Percentiles rank a stretch among this genome's conserved stretches.
phyloP scores from a whole-genome alignment of 352 stramenopile genomes.

The Globisporangium solare region DNA sequence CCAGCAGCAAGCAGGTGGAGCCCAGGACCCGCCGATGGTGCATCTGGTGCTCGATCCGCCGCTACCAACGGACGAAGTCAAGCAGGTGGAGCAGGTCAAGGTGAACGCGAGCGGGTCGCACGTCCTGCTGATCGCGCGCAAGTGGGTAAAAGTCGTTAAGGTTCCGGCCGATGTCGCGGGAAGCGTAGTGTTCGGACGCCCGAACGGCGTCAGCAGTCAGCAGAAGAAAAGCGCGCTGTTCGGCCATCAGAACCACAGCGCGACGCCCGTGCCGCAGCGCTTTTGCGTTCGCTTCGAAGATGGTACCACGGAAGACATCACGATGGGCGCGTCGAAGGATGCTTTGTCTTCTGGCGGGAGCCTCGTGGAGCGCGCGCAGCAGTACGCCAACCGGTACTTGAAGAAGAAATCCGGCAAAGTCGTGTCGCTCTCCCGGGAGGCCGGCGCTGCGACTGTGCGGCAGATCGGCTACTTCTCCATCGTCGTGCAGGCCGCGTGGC shows the following conservation, averaged over 20 bases:
- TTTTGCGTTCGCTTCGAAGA: conserved; percentile 52
- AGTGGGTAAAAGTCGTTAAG: conserved; percentile 58
- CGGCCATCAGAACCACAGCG: not conserved
- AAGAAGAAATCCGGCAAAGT: conserved; percentile 20
- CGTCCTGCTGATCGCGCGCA: conserved; percentile 47
- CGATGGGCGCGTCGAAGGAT: conserved; percentile 13
- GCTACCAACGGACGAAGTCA: conserved; percentile 37
- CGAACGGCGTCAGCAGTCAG: conserved; percentile 1
- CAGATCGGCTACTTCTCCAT: conserved; percentile 53
- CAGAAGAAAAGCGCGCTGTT: not conserved
- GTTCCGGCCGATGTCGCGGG: conserved; percentile 24
- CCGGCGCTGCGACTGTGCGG: conserved; percentile 43
- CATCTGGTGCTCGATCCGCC: conserved; percentile 61
- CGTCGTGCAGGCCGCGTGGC: conserved; percentile 58
- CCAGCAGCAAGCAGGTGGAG: not conserved
- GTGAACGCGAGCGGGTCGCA: conserved; percentile 53
- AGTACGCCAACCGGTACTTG: conserved; percentile 12
- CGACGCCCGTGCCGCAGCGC: conserved; percentile 13
- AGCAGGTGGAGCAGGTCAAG: conserved; percentile 52
- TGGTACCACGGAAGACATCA: conserved; percentile 22
- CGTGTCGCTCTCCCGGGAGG: conserved; percentile 45
- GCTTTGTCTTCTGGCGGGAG: conserved; percentile 10
- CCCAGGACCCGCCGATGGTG: conserved; percentile 16
- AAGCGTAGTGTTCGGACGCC: conserved; percentile 2
- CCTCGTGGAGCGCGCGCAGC: conserved; percentile 29